Percentiles rank a stretch among this genome's conserved stretches.
Conservation (phyloP, 2,329 filamentous ascomycete genomes). For the Colletotrichum lentis region DNA sequence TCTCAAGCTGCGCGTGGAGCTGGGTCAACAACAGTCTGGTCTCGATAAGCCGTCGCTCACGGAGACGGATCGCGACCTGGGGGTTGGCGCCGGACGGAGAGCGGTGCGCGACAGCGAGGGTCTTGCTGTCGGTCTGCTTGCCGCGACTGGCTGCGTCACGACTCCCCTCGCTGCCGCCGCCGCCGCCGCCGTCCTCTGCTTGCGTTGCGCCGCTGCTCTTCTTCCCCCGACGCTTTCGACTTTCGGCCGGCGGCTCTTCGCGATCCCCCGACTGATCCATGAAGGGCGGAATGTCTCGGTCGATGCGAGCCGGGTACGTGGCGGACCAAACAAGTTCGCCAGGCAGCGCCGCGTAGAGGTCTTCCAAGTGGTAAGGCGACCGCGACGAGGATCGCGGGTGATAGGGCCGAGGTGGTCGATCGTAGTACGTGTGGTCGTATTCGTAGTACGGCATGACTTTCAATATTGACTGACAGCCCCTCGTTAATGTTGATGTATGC, state of each 20-base stretch:
- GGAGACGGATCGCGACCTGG: background rate
- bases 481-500: background rate
- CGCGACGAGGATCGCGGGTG: background rate
- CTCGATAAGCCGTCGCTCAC: slow-evolving; percentile 19
- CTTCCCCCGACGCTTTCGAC: background rate
- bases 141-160: background rate
- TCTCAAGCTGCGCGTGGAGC: slow-evolving; percentile 11
- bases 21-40: slow-evolving; percentile 21
- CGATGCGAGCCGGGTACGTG: background rate
- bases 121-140: background rate
- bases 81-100: background rate
- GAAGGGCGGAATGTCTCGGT: background rate
- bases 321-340: background rate
- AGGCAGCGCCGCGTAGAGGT: background rate
- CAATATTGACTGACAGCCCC: background rate
- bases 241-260: background rate
- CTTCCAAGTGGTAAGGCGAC: background rate
- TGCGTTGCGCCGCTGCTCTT: background rate
- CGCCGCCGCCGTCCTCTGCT: background rate
- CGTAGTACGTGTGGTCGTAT: background rate
- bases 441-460: slow-evolving; percentile 6
- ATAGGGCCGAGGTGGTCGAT: background rate
- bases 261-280: background rate
- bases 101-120: background rate
- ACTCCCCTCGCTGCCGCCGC: background rate